Percentiles rank a stretch among this genome's conserved stretches.
Conservation (phyloP, 768 basidiomycete species). For the Kwoniella sp. region DNA sequence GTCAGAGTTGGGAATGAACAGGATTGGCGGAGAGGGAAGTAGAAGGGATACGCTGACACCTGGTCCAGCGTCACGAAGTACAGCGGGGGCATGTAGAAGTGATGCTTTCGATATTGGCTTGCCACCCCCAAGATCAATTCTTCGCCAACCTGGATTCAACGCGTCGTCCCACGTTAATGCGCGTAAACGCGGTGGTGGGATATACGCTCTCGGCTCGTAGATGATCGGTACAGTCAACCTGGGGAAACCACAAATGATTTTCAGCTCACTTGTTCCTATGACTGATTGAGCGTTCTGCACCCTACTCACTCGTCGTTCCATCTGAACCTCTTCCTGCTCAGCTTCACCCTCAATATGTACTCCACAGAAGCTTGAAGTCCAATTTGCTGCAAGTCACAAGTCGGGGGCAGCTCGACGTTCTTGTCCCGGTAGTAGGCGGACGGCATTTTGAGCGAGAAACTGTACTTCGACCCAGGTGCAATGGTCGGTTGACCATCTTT, state of each 20-base stretch:
- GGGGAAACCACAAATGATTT: no score
- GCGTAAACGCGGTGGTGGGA: constrained; percentile 42
- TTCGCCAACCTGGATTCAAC: constrained; percentile 51
- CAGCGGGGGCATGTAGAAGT: constrained; percentile 1
- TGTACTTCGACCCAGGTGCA: constrained; percentile 27
- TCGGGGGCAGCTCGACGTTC: constrained; percentile 38
- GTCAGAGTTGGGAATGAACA: constrained; percentile 27
- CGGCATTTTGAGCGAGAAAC: constrained; percentile 43
- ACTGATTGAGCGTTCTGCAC: background rate
- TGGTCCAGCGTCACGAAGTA: constrained; percentile 6
- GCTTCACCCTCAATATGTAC: constrained; percentile 42
- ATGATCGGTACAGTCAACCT: constrained; percentile 46
- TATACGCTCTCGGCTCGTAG: constrained; percentile 46
- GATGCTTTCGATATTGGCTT: constrained; percentile 8
- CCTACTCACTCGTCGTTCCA: constrained; percentile 48
- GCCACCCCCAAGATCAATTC: constrained; percentile 42
- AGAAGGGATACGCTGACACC: constrained; percentile 42
- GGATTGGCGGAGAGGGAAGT: constrained; percentile 50
- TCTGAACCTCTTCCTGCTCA: constrained; percentile 42
- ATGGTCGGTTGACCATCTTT: constrained; percentile 35
- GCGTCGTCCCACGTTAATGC: constrained; percentile 44
- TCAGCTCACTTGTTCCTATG: background rate
- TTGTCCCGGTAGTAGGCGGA: constrained; percentile 33
- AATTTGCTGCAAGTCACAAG: constrained; percentile 40
- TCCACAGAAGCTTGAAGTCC: constrained; percentile 49